phyloP scores from a whole-genome alignment of 768 basidiomycete species.

The Amyloporia xantha region DNA sequence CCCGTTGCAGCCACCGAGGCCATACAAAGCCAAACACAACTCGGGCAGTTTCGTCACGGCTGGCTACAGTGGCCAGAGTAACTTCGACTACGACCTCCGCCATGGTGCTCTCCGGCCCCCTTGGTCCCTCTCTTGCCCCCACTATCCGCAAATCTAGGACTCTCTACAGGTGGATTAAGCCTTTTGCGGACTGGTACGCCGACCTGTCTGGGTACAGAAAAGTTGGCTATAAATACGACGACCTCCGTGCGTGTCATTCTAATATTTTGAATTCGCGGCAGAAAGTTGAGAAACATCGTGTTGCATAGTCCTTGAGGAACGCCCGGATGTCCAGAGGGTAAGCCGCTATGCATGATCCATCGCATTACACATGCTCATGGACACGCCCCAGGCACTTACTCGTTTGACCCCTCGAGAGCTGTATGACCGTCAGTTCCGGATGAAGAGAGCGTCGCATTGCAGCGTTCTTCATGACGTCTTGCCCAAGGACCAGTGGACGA shows the following conservation, averaged over 20 bases:
- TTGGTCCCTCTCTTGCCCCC: slow-evolving; percentile 73
- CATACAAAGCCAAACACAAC: slow-evolving; percentile 40
- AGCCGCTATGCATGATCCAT: slow-evolving; percentile 21
- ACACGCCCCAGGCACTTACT: slow-evolving; percentile 80
- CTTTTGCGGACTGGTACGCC: slow-evolving; percentile 80
- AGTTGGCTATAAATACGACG: slow-evolving; percentile 90
- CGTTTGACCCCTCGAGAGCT: slow-evolving; percentile 74
- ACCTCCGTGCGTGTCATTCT: slow-evolving; percentile 66
- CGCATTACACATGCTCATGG: too few species aligned
- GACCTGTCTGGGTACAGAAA: slow-evolving; percentile 76
- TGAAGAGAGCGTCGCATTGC: slow-evolving; percentile 77
- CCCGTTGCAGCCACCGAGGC: slow-evolving; percentile 18
- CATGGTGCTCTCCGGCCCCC: slow-evolving; percentile 48
- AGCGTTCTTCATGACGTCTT: slow-evolving; percentile 75
- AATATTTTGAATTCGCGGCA: too few species aligned
- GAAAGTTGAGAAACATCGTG: too few species aligned
- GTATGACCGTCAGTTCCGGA: slow-evolving; percentile 88
- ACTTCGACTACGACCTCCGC: slow-evolving; percentile 4
- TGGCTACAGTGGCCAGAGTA: slow-evolving; percentile 4
- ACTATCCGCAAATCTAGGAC: slow-evolving; percentile 63
- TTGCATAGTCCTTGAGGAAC: slow-evolving; percentile 68
- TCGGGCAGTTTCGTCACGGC: slow-evolving; percentile 20
- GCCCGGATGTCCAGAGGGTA: slow-evolving; percentile 72
- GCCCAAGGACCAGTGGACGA: slow-evolving; percentile 76
- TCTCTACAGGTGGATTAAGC: slow-evolving; percentile 63